These are phyloP conservation scores for Pyropia yezoensis DNA, from an alignment of 23 red algal genomes.

Conservation along the genomic window DNA sequence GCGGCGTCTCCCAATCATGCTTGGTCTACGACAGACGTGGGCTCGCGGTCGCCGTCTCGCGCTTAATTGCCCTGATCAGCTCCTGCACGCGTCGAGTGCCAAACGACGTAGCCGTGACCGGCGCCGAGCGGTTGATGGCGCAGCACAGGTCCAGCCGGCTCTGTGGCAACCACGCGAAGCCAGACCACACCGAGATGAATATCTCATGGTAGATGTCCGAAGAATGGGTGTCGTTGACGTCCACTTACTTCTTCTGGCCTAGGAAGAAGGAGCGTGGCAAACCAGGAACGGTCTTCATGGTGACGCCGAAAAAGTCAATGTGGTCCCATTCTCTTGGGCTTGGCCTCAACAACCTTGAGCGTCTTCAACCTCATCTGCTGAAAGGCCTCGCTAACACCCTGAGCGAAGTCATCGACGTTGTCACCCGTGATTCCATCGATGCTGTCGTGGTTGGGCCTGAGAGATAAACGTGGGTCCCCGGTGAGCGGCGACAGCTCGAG, in stretches of 20 bases:
- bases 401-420: conserved; percentile 19
- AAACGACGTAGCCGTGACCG: conserved; percentile 18
- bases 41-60: neutral
- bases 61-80: conserved; percentile 5
- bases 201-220: neutral
- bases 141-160: conserved; percentile 17
- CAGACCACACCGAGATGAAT: conserved; percentile 2
- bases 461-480: conserved; percentile 1
- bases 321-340: neutral
- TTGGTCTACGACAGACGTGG: neutral
- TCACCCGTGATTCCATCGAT: conserved; percentile 4
- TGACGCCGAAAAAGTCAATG: conserved; percentile 5
- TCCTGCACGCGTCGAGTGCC: neutral
- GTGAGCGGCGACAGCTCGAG: neutral
- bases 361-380: neutral
- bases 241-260: conserved; percentile 7
- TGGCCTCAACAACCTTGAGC: neutral
- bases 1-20: neutral
- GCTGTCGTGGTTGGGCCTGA: conserved; percentile 1
- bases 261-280: neutral
- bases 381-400: neutral
- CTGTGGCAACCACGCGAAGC: conserved; percentile 22
- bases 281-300: neutral
- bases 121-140: conserved; percentile 7
- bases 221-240: neutral